phyloP scores from a whole-genome alignment of 495 filamentous ascomycete genomes.

The Hypoxylon lenormandii region DNA sequence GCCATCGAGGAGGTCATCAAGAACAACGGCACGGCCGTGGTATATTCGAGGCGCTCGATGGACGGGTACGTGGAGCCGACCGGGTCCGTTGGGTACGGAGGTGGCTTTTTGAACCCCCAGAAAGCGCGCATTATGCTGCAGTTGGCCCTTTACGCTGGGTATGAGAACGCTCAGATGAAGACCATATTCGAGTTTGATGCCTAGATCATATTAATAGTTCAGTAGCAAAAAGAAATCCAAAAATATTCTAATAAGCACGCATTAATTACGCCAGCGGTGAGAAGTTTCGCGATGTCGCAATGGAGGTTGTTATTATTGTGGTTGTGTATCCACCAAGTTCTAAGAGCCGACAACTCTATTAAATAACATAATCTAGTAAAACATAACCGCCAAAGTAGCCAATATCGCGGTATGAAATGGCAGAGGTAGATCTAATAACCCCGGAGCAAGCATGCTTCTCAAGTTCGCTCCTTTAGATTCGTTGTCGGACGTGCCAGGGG shows the following conservation, averaged over 20 bases:
- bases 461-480: slow-evolving; percentile 17
- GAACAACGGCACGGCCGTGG: slow-evolving; percentile 44
- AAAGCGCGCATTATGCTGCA: slow-evolving; percentile 54
- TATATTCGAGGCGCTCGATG: slow-evolving; percentile 49
- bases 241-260: too few species aligned
- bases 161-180: slow-evolving; percentile 33
- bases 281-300: background rate
- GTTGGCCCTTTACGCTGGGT: slow-evolving; percentile 49
- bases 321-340: slow-evolving; percentile 7
- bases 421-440: slow-evolving; percentile 13
- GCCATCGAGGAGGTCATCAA: slow-evolving; percentile 20
- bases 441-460: background rate
- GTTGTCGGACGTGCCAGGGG: slow-evolving; percentile 20
- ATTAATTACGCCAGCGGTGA: background rate
- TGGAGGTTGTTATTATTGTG: background rate
- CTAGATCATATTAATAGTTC: slow-evolving; percentile 4
- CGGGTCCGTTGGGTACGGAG: slow-evolving; percentile 32
- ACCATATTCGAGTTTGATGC: slow-evolving; percentile 35
- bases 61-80: slow-evolving; percentile 39
- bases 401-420: slow-evolving; percentile 11
- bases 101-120: slow-evolving; percentile 53
- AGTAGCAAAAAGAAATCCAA: background rate
- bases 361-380: slow-evolving; percentile 21
- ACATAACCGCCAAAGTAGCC: slow-evolving; percentile 2
- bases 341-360: slow-evolving; percentile 3